Percentiles rank a stretch among this genome's conserved stretches.
These are phyloP conservation scores for Lactarius deliciosus DNA, from an alignment of 768 basidiomycete genomes.

Conservation along the genomic window DNA sequence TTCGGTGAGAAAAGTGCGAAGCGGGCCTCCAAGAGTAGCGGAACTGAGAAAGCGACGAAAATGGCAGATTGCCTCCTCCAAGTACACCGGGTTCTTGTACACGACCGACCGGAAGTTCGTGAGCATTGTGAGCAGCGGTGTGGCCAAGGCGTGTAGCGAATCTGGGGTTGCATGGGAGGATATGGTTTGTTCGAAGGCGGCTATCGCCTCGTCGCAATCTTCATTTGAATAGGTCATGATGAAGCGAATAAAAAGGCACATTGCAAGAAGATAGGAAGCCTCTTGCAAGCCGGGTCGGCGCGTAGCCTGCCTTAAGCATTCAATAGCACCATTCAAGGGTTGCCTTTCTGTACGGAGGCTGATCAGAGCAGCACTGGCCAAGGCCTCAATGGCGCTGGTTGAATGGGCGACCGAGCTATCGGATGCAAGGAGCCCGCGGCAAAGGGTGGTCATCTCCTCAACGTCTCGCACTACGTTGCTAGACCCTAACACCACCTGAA, in stretches of 20 bases:
- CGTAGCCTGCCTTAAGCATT: neutral
- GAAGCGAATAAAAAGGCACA: neutral
- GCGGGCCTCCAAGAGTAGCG: neutral
- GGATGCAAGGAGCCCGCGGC: too few relatives aligned
- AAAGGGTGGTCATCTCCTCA: too few relatives aligned
- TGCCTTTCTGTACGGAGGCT: accelerated
- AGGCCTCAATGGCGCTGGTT: neutral
- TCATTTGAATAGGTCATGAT: neutral
- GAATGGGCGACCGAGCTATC: too few relatives aligned
- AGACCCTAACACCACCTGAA: too few relatives aligned
- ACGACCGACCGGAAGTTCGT: neutral
- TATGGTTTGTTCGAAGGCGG: neutral
- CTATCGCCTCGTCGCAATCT: slow-evolving; percentile 3
- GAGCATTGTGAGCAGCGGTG: neutral
- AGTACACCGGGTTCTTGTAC: neutral
- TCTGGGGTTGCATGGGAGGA: neutral
- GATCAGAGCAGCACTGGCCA: neutral
- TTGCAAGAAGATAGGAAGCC: neutral
- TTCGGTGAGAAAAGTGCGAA: neutral
- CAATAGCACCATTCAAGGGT: neutral
- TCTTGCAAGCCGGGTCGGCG: neutral
- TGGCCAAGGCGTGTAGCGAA: neutral
- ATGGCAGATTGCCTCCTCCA: neutral
- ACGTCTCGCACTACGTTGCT: too few relatives aligned
- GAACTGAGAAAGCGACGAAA: neutral